A percentile compares a stretch with the other conserved stretches of the same genome.
These are phyloP conservation scores for Diutina pseudorugosa DNA, from an alignment of 1,139 yeast species.

Conservation along the genomic window DNA sequence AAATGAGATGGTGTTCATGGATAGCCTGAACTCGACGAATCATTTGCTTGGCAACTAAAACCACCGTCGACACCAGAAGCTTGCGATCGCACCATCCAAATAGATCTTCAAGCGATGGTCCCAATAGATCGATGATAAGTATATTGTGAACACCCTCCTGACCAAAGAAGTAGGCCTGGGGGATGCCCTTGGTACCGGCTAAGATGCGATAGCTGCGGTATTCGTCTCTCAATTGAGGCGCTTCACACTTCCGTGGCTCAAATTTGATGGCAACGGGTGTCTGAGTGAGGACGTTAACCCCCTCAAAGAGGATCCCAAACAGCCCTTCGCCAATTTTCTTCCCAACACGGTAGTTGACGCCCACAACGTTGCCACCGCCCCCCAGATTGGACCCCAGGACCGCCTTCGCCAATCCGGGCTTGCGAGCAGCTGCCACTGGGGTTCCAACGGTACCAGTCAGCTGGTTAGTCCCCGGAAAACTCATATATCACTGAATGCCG, in stretches of 20 bases:
- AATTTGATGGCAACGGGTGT: slow-evolving; percentile 71
- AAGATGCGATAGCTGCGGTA: slow-evolving; percentile 61
- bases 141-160: slow-evolving; percentile 74
- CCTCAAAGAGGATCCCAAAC: slow-evolving; percentile 74
- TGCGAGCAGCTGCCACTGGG: not conserved
- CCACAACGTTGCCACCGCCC: slow-evolving; percentile 34
- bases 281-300: slow-evolving; percentile 62
- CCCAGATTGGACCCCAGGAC: not conserved
- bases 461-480: slow-evolving; percentile 1
- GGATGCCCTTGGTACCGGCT: slow-evolving; percentile 51
- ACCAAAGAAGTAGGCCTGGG: slow-evolving; percentile 68
- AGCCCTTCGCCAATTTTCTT: slow-evolving; percentile 82
- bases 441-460: not conserved
- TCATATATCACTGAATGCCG: not conserved
- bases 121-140: slow-evolving; percentile 58
- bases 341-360: slow-evolving; percentile 69
- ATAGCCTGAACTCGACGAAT: slow-evolving; percentile 1
- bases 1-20: not conserved
- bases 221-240: slow-evolving; percentile 71
- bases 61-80: slow-evolving; percentile 58
- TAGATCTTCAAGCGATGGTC: slow-evolving; percentile 67
- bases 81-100: slow-evolving; percentile 76
- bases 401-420: not conserved
- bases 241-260: slow-evolving; percentile 70
- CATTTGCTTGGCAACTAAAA: slow-evolving; percentile 20